Percentiles rank a stretch among this genome's conserved stretches.
phyloP scores from a whole-genome alignment of 495 filamentous ascomycete genomes.

The Trichoderma reesei region DNA sequence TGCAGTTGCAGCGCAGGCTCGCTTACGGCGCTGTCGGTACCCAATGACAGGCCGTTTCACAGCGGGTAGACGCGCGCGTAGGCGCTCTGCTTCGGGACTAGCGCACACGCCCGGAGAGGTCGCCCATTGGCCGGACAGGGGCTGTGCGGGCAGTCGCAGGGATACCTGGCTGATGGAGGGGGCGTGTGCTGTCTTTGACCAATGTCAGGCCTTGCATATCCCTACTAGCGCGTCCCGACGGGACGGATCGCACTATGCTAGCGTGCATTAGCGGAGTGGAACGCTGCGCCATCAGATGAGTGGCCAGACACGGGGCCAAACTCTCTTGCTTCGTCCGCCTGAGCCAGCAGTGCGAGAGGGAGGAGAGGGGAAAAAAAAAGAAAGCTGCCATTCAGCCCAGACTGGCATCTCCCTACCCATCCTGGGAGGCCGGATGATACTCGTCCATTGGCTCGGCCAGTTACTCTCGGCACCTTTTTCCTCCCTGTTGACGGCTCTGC shows the following conservation, averaged over 20 bases:
- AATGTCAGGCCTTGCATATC: background rate
- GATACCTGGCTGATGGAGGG: background rate
- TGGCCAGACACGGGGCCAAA: constrained; percentile 5
- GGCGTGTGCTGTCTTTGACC: background rate
- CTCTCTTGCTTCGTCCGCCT: background rate
- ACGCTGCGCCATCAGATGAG: constrained; percentile 2
- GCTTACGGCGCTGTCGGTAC: constrained; percentile 8
- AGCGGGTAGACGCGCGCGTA: constrained; percentile 7
- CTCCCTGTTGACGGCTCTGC: background rate
- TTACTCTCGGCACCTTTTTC: background rate
- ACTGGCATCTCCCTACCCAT: background rate
- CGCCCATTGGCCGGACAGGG: constrained; percentile 3
- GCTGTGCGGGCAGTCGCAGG: background rate
- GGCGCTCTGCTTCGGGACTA: background rate
- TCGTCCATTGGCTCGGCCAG: background rate
- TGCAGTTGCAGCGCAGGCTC: constrained; percentile 8
- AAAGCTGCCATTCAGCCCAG: background rate
- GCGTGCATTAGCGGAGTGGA: background rate
- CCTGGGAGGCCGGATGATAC: background rate
- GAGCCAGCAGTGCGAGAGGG: background rate
- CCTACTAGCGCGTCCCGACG: constrained; percentile 4
- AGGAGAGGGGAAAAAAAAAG: background rate
- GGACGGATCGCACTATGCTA: constrained; percentile 7
- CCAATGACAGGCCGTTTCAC: background rate
- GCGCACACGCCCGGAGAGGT: background rate